Percentiles rank a stretch among this genome's conserved stretches.
Conservation (phyloP, 371 early-diverging fungal species). For the Fennellomyces sp. region DNA sequence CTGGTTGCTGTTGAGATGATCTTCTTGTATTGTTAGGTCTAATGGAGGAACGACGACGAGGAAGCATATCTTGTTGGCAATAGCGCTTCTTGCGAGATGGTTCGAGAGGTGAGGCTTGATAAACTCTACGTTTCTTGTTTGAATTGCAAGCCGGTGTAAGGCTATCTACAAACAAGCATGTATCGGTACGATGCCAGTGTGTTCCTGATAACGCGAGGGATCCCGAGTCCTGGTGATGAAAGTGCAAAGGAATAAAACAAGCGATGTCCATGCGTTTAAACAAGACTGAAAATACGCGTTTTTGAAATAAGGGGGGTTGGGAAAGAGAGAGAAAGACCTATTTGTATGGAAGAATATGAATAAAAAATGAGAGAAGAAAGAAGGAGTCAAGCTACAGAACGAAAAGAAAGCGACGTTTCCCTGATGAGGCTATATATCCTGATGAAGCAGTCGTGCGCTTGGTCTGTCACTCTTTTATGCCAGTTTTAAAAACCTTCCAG, state of each 20-base stretch:
- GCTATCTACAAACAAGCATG: background rate
- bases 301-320: background rate
- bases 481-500: background rate
- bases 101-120: background rate
- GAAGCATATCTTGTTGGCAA: background rate
- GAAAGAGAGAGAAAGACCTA: background rate
- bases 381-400: background rate
- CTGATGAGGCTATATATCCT: background rate
- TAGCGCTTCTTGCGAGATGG: background rate
- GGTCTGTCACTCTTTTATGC: background rate
- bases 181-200: background rate
- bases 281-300: background rate
- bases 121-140: background rate
- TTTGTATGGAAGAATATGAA: background rate
- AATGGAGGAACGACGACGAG: background rate
- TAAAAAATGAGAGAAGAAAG: background rate
- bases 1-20: background rate
- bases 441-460: background rate
- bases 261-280: background rate
- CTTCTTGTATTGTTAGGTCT: background rate
- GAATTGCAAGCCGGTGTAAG: background rate
- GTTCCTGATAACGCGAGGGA: constrained; percentile 3
- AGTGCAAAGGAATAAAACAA: constrained; percentile 2
- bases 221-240: constrained; percentile 2
- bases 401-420: background rate